phyloP scores from a whole-genome alignment of 192 early-diverging fungal genomes.

The Funneliformis mosseae region DNA sequence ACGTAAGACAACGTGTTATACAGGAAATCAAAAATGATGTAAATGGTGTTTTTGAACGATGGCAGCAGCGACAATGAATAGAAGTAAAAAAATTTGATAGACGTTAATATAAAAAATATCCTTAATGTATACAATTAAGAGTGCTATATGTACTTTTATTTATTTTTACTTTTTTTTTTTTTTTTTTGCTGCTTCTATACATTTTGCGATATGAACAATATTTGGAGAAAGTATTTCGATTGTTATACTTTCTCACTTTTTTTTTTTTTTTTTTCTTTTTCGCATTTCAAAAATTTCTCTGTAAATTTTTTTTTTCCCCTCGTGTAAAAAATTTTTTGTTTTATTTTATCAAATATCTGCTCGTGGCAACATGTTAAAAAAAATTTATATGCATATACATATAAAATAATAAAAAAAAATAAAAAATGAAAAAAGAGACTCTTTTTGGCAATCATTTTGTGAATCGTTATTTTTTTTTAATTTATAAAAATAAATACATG shows the following conservation, averaged over 20 bases:
- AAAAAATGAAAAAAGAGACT: no score
- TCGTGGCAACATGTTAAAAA: not conserved
- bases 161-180: not conserved
- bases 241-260: no score
- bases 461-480: no score
- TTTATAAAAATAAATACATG: no score
- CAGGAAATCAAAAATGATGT: constrained; percentile 10
- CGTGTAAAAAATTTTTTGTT: not conserved
- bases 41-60: not conserved
- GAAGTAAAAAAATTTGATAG: no score
- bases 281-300: not conserved
- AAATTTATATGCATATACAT: not conserved
- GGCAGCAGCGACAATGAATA: not conserved
- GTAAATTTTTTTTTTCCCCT: constrained; percentile 3
- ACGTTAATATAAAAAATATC: no score
- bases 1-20: constrained; percentile 6
- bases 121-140: not conserved
- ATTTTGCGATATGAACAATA: not conserved
- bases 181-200: not conserved
- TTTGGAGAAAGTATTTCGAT: not conserved
- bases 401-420: not conserved
- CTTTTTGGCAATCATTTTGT: no score
- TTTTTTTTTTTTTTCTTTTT: not conserved
- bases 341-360: not conserved
- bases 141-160: not conserved